phyloP scores from a whole-genome alignment of 305 asterid genomes.

The Striga hermonthica region DNA sequence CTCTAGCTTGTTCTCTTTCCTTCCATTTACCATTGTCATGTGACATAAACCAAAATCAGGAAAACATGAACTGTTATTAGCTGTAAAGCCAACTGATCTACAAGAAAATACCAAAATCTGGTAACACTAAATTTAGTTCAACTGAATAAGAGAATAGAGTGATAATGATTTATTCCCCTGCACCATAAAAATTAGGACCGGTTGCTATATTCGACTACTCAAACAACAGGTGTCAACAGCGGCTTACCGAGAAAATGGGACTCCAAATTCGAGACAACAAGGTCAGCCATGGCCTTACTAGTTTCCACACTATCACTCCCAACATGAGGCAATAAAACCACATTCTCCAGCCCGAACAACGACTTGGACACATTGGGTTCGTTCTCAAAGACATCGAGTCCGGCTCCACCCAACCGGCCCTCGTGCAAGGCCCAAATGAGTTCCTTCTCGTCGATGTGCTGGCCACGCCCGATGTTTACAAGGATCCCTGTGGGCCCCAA shows the following conservation, averaged over 20 bases:
- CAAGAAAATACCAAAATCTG: too few relatives aligned
- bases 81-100: too few relatives aligned
- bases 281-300: constrained; percentile 73
- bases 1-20: too few relatives aligned
- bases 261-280: constrained; percentile 73
- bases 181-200: too few relatives aligned
- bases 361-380: constrained; percentile 65
- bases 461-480: constrained; percentile 74
- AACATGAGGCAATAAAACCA: constrained; percentile 65
- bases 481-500: constrained; percentile 76
- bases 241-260: constrained; percentile 59
- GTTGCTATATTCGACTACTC: constrained; percentile 22
- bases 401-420: constrained; percentile 80
- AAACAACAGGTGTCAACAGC: constrained; percentile 60
- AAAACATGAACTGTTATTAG: too few relatives aligned
- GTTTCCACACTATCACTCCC: constrained; percentile 82
- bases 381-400: constrained; percentile 78
- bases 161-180: too few relatives aligned
- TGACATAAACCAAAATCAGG: too few relatives aligned
- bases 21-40: too few relatives aligned
- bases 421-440: constrained; percentile 67
- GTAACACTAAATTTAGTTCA: too few relatives aligned
- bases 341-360: constrained; percentile 54
- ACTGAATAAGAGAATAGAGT: too few relatives aligned
- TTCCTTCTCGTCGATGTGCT: constrained; percentile 67